Evolutionary conservation across 176 grass and related monocot genomes (phyloP).

Genomic region (Neostapfia colusana): DNA sequence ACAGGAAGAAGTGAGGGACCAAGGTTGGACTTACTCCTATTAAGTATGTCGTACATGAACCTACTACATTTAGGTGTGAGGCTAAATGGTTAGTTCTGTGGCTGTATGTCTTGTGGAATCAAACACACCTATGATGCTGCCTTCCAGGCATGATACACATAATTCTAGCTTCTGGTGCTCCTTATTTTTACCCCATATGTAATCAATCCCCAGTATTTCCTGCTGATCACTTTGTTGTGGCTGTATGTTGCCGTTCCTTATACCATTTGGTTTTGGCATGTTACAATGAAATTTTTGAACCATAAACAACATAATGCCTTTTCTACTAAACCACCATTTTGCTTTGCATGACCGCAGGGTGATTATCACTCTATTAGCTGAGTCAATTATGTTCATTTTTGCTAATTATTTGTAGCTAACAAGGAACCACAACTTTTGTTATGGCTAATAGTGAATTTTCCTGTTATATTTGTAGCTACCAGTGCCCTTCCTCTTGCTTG

Average conservation of each 20-base stretch:
- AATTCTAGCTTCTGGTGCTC: neutral
- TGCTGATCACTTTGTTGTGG: neutral
- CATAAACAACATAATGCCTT: neutral
- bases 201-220: neutral
- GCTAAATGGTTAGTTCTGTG: slow-evolving; percentile 1
- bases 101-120: slow-evolving; percentile 23
- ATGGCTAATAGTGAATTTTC: no score
- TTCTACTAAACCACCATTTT: neutral
- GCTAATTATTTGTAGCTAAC: neutral
- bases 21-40: neutral
- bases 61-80: neutral
- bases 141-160: neutral
- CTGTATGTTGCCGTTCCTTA: neutral
- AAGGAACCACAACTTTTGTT: no score
- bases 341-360: neutral
- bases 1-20: neutral
- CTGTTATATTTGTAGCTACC: no score
- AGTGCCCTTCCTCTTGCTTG: no score
- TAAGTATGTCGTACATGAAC: slow-evolving; percentile 5
- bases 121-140: neutral
- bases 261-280: neutral
- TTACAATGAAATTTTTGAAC: neutral
- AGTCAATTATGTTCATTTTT: neutral
- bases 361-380: slow-evolving; percentile 3
- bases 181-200: neutral